Conservation (phyloP, 441 rosid genomes). For the Gossypium schwendimanii region DNA sequence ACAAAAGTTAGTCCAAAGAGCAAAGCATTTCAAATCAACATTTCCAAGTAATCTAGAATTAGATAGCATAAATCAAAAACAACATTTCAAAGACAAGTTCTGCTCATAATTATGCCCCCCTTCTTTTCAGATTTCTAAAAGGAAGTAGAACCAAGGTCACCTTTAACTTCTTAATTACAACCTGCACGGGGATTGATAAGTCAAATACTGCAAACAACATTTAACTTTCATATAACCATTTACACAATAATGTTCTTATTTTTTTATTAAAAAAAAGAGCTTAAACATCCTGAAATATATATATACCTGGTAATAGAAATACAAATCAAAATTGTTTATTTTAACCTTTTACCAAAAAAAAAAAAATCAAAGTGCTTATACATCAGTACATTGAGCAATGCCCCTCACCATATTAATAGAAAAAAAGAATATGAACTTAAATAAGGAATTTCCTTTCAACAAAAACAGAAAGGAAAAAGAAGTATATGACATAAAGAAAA, state of each 20-base stretch:
- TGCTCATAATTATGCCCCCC: not conserved
- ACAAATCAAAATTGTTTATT: not conserved
- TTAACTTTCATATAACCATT: not conserved
- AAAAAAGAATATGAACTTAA: not conserved
- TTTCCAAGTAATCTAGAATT: constrained; percentile 12
- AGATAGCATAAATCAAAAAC: not conserved
- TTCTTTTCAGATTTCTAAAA: not conserved
- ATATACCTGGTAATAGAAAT: not conserved
- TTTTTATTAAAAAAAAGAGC: not conserved
- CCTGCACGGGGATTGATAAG: not conserved
- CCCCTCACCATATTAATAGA: not conserved
- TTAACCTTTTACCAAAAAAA: not conserved
- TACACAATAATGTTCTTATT: constrained; percentile 1
- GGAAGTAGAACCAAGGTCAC: not conserved
- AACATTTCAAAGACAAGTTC: not conserved
- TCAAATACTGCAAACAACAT: not conserved
- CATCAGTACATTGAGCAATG: not conserved
- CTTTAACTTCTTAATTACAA: constrained; percentile 6
- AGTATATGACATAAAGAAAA: not conserved
- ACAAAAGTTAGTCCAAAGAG: constrained; percentile 3
- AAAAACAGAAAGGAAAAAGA: not conserved
- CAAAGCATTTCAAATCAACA: not conserved
- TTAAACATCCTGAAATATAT: not conserved
- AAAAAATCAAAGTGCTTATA: not conserved
- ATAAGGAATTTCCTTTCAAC: not conserved